Base-by-base conservation (phyloP, 129 eudicot species). In the Rutidosis leptorrhynchoides region DNA sequence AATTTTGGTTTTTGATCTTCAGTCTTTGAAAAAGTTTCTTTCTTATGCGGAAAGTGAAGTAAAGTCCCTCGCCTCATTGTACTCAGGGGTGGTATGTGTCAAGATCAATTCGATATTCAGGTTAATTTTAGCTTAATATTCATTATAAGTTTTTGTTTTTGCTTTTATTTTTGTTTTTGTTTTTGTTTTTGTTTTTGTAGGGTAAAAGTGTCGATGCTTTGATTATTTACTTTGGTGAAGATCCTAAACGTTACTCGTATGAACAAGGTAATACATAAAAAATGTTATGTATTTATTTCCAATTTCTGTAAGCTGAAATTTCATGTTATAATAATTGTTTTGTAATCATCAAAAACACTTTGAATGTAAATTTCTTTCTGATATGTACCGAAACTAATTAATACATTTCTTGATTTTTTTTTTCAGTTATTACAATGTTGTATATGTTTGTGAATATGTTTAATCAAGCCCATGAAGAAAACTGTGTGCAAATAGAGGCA, bases 201-300 rank as follows among this genome's bases (percentile, higher is more conserved):
- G 98, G 95, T 74, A 85, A 81, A 76, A 80, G 79, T 77, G 96
- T 84, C 56, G 98, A 93, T 53, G 70, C 92, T 6, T 74, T 93
- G 80, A 88, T 86, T 76, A 68, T 84, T 60, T 93, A 93, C 83
- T 93, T 93, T 61, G 98, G 98, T 33, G 98, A 93, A 79, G 96
- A 93, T 77, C 95, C 92, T 66, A 22, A 83, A 26, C 86, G 86
- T 65, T 93, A 87, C 82, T 77, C 83, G 51, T 93, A 79, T 82
- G 98, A 93, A 73, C 91, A 84, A 86, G 96, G 98, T 93, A 74
- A 74, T 46, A 30, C 32, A 64, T 58, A 29, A 4, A 24, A 58
- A 70, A n/a, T n/a, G n/a, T n/a, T n/a, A n/a, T n/a, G n/a, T n/a
- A n/a, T n/a, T n/a, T n/a, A n/a, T n/a, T n/a, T n/a, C n/a, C n/a